phyloP scores from a whole-genome alignment of 257 asterid species.

The Lycium ferocissimum region DNA sequence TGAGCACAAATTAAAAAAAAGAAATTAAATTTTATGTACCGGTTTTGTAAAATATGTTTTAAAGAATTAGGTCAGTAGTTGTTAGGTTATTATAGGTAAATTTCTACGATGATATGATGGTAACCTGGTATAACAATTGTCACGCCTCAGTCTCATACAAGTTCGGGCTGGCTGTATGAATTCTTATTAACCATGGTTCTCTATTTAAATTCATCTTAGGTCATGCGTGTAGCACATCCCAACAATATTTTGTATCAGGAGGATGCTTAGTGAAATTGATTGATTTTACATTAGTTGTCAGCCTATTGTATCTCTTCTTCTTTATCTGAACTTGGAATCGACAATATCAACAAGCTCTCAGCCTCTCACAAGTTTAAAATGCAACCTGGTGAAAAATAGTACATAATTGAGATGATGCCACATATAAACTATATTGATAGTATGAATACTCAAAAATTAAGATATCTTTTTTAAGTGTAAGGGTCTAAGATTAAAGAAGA shows the following conservation, averaged over 20 bases:
- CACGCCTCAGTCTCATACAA: not conserved
- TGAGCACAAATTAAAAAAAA: not conserved
- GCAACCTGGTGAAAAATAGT: not conserved
- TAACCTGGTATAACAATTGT: not conserved
- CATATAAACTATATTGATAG: not conserved
- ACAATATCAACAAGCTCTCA: not conserved
- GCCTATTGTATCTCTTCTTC: not conserved
- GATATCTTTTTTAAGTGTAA: not conserved
- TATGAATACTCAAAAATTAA: not conserved
- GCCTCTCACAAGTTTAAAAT: fast-evolving
- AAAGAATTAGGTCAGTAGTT: too few relatives aligned
- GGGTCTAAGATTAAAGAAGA: not conserved
- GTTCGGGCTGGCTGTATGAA: not conserved
- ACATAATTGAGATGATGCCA: not conserved
- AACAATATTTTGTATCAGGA: not conserved
- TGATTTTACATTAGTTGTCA: not conserved
- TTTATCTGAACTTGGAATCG: not conserved
- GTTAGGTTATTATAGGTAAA: not conserved
- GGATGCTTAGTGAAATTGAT: not conserved
- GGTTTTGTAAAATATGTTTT: too few relatives aligned
- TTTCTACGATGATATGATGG: not conserved
- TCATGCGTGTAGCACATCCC: fast-evolving
- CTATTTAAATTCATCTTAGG: not conserved
- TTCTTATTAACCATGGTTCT: not conserved
- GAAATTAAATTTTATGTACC: too few relatives aligned